phyloP scores from a whole-genome alignment of 2,329 filamentous ascomycete species.

The Clarireedia paspali region DNA sequence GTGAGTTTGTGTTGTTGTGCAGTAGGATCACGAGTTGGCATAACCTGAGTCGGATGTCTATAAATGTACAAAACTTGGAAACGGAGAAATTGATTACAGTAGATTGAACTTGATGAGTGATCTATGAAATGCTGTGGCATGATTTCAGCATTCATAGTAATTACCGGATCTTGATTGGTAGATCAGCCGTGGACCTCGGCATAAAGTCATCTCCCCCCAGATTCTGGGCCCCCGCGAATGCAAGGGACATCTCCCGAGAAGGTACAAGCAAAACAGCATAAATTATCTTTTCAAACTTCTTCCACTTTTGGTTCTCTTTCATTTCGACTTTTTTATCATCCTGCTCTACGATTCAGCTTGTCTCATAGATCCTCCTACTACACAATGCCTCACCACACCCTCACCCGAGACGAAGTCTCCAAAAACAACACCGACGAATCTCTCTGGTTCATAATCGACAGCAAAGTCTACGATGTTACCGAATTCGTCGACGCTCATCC shows the following conservation, averaged over 20 bases:
- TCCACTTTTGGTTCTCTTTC: too few species aligned
- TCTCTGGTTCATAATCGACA: conserved; percentile 76
- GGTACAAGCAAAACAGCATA: not conserved
- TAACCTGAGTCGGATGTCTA: too few species aligned
- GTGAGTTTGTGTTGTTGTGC: too few species aligned
- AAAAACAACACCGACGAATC: conserved; percentile 65
- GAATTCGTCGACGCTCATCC: conserved; percentile 84
- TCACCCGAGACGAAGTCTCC: conserved; percentile 58
- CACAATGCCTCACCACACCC: conserved; percentile 25
- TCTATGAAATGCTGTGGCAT: too few species aligned
- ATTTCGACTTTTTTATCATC: too few species aligned
- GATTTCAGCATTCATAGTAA: not conserved
- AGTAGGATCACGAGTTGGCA: too few species aligned
- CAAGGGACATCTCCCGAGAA: not conserved
- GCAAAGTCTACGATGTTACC: conserved; percentile 77
- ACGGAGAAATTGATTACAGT: too few species aligned
- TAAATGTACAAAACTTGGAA: too few species aligned
- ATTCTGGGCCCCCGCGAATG: not conserved
- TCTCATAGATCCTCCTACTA: too few species aligned
- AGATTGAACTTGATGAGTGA: too few species aligned
- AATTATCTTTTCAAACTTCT: too few species aligned
- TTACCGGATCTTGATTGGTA: not conserved
- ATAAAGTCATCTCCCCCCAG: not conserved
- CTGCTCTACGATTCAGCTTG: too few species aligned
- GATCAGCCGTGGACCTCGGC: not conserved